These are phyloP conservation scores for Pleurotus tuber-regium DNA, from an alignment of 768 basidiomycete genomes.

Conservation along the genomic window DNA sequence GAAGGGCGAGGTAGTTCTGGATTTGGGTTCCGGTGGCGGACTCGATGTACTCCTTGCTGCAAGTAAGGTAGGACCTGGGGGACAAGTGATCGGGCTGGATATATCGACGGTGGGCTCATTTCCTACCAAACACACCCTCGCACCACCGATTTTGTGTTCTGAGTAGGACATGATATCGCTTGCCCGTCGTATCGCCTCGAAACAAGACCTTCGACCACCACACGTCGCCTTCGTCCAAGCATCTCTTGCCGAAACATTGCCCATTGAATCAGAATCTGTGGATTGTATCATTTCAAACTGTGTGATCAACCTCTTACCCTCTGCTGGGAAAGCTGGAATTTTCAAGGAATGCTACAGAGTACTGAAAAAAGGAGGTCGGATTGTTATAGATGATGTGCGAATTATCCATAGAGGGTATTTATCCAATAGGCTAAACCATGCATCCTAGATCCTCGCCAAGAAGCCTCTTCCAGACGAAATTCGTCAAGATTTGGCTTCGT, in stretches of 20 bases:
- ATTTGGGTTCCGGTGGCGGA: conserved; percentile 58
- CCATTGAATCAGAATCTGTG: conserved; percentile 43
- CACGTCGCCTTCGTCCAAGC: conserved; percentile 48
- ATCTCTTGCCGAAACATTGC: conserved; percentile 39
- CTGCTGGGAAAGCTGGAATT: conserved; percentile 35
- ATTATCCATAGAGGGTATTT: background rate
- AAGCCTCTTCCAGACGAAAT: conserved; percentile 40
- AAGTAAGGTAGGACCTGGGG: conserved; percentile 42
- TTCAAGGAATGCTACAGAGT: conserved; percentile 47
- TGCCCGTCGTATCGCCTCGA: conserved; percentile 43
- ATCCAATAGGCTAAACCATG: background rate
- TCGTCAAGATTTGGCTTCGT: conserved; percentile 35
- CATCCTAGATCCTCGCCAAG: conserved; percentile 43
- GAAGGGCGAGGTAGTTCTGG: conserved; percentile 55
- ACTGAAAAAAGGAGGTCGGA: conserved; percentile 55
- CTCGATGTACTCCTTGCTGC: conserved; percentile 56
- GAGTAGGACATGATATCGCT: conserved; percentile 48
- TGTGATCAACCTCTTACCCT: conserved; percentile 49
- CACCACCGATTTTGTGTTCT: background rate
- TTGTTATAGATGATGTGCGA: conserved; percentile 50
- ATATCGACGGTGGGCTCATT: conserved; percentile 37
- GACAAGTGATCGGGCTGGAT: conserved; percentile 55
- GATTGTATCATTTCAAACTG: conserved; percentile 61
- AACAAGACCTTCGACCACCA: conserved; percentile 41
- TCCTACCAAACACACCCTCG: background rate